These are phyloP conservation scores for Penicillium rolfsii DNA, from an alignment of 2,329 filamentous ascomycete species.

Conservation along the genomic window DNA sequence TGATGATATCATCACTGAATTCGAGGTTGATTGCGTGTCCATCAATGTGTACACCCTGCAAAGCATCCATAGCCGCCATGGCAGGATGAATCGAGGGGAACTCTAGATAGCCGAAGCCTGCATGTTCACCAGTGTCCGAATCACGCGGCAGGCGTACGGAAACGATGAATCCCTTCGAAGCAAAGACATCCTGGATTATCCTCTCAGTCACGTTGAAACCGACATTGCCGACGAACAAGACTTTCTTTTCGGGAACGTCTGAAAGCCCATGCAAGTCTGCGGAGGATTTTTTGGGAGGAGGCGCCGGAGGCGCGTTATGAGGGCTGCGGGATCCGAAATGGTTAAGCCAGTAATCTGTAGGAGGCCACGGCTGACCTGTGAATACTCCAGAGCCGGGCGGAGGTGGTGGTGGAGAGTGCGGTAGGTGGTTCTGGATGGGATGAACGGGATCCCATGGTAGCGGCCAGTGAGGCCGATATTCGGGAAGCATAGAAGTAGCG, in stretches of 20 bases:
- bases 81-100: slow-evolving; percentile 43
- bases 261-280: background rate
- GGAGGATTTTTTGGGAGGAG: background rate
- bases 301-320: background rate
- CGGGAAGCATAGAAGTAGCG: background rate
- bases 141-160: slow-evolving; percentile 42
- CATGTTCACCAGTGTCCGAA: slow-evolving; percentile 38
- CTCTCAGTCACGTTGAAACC: slow-evolving; percentile 42
- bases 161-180: slow-evolving; percentile 42
- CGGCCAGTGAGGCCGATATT: background rate
- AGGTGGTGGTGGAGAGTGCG: background rate
- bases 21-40: slow-evolving; percentile 48
- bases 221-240: slow-evolving; percentile 48
- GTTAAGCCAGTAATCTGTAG: background rate
- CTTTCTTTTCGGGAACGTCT: slow-evolving; percentile 17
- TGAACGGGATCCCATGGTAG: background rate
- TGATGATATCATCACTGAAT: slow-evolving; percentile 37
- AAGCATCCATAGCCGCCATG: slow-evolving; percentile 39
- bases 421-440: background rate
- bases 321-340: background rate
- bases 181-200: slow-evolving; percentile 43
- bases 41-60: slow-evolving; percentile 44
- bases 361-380: background rate
- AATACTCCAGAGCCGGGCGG: background rate
- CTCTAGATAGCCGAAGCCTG: slow-evolving; percentile 46